Evolutionary conservation across 768 basidiomycete genomes (phyloP).

Genomic region (Mycena maculata): DNA sequence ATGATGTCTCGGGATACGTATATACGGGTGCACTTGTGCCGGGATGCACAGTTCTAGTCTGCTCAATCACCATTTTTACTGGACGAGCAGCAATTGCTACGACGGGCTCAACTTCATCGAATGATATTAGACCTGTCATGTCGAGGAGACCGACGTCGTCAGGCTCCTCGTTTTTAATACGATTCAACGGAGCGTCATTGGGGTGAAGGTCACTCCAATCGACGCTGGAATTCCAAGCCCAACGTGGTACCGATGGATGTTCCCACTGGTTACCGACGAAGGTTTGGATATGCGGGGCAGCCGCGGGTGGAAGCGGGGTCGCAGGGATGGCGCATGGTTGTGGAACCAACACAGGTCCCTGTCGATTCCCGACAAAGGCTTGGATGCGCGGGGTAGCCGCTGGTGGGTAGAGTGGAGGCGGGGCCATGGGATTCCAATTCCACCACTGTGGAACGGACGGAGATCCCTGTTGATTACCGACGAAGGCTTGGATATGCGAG

Average conservation of each 20-base stretch:
- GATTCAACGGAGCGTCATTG: neutral
- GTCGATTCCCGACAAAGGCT: too few species aligned
- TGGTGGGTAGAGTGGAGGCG: too few species aligned
- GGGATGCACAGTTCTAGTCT: too few species aligned
- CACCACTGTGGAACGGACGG: neutral
- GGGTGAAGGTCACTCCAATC: neutral
- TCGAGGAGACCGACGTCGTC: neutral
- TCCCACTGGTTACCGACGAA: too few species aligned
- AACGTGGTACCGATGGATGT: neutral
- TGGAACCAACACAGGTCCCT: too few species aligned
- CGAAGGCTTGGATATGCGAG: too few species aligned
- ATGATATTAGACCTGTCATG: neutral
- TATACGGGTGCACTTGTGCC: too few species aligned
- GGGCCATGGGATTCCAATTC: neutral
- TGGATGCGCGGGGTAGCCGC: neutral
- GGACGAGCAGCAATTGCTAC: neutral
- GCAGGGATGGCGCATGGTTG: too few species aligned
- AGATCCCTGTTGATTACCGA: too few species aligned
- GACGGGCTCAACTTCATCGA: slow-evolving; percentile 8
- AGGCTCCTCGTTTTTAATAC: neutral
- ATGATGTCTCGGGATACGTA: neutral
- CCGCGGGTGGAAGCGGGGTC: neutral
- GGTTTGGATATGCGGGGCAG: too few species aligned
- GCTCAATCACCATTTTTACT: too few species aligned
- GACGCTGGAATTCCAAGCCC: neutral